Conservation (phyloP, 2,329 filamentous ascomycete species). For the Trichoderma sp. region DNA sequence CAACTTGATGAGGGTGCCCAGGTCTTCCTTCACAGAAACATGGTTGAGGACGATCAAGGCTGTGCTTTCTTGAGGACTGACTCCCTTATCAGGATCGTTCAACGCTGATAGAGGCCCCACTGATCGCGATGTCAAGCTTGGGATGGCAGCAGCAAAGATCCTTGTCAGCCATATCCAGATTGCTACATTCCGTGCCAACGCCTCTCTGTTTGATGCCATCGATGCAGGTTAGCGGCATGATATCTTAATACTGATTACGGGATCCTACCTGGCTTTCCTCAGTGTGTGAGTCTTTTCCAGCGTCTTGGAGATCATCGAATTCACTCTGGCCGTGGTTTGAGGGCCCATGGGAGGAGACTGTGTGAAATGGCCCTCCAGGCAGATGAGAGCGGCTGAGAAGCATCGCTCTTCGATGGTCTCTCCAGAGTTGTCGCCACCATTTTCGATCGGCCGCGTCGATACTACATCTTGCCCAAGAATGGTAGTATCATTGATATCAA, state of each 20-base stretch:
- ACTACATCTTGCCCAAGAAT: constrained; percentile 10
- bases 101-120: constrained; percentile 54
- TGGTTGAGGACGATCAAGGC: constrained; percentile 63
- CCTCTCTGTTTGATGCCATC: constrained; percentile 43
- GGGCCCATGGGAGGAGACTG: constrained; percentile 56
- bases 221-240: neutral
- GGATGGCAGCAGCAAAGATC: constrained; percentile 60
- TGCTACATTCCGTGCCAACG: constrained; percentile 59
- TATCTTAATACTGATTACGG: neutral
- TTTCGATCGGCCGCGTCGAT: neutral
- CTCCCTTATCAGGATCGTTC: constrained; percentile 53
- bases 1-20: constrained; percentile 62
- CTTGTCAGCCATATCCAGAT: constrained; percentile 64
- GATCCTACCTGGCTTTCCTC: constrained; percentile 54
- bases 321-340: constrained; percentile 53
- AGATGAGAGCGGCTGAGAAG: constrained; percentile 59
- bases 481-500: constrained; percentile 11
- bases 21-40: constrained; percentile 57
- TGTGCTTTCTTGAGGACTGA: constrained; percentile 61
- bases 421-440: constrained; percentile 24
- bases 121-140: constrained; percentile 57
- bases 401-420: constrained; percentile 62
- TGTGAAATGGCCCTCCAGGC: constrained; percentile 60
- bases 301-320: constrained; percentile 57
- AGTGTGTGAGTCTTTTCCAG: constrained; percentile 62